Percentiles rank a stretch among this genome's conserved stretches.
Conservation (phyloP, 1,139 yeast species). For the Blastobotrys indianensis region DNA sequence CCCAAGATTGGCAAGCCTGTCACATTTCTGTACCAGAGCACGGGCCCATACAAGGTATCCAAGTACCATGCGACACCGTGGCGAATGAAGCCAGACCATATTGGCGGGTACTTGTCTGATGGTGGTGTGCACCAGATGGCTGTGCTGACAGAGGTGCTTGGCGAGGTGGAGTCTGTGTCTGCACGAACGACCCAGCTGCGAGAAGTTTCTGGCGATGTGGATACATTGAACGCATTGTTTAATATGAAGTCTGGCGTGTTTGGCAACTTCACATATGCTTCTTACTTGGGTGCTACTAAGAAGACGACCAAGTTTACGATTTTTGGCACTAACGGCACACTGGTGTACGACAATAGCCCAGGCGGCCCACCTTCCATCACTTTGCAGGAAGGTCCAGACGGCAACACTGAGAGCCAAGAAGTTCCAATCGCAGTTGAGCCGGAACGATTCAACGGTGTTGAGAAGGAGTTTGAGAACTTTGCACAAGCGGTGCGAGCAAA, state of each 20-base stretch:
- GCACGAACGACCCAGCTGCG: slow-evolving; percentile 74
- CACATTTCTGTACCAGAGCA: slow-evolving; percentile 71
- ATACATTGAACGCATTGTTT: slow-evolving; percentile 65
- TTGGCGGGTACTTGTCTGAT: slow-evolving; percentile 86
- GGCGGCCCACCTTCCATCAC: slow-evolving; percentile 44
- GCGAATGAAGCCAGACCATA: slow-evolving; percentile 85
- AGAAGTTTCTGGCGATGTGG: slow-evolving; percentile 72
- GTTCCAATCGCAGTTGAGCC: slow-evolving; percentile 42
- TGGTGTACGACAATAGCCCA: slow-evolving; percentile 58
- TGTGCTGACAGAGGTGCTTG: slow-evolving; percentile 73
- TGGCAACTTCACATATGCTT: slow-evolving; percentile 87
- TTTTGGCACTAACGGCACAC: slow-evolving; percentile 72
- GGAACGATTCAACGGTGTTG: slow-evolving; percentile 54
- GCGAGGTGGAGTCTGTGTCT: slow-evolving; percentile 60
- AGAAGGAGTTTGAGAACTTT: slow-evolving; percentile 67
- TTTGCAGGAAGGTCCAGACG: slow-evolving; percentile 42
- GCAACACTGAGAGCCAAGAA: slow-evolving; percentile 41
- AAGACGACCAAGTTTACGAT: slow-evolving; percentile 62
- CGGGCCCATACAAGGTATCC: slow-evolving; percentile 66
- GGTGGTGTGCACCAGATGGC: slow-evolving; percentile 97
- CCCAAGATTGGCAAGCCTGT: slow-evolving; percentile 69
- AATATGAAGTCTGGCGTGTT: slow-evolving; percentile 58
- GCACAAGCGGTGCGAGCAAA: slow-evolving; percentile 60
- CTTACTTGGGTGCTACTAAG: slow-evolving; percentile 81
- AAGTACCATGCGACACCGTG: slow-evolving; percentile 61